Evolutionary conservation across 2,329 filamentous ascomycete genomes (phyloP).

Genomic region (Pyricularia grisea): DNA sequence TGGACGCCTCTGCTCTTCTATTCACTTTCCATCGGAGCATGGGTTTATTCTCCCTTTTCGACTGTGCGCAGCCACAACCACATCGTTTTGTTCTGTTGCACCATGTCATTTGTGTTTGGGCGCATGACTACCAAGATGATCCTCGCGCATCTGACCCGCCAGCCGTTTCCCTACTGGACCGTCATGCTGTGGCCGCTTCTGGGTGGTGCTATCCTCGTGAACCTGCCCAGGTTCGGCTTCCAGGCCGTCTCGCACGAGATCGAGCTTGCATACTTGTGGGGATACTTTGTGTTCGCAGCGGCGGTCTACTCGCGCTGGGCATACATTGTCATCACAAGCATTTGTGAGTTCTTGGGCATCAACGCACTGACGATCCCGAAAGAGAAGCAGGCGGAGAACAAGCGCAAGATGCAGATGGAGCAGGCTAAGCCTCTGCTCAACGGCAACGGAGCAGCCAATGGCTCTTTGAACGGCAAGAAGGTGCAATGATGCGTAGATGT

Average conservation of each 20-base stretch:
- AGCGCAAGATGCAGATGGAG: conserved; percentile 22
- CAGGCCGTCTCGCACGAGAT: conserved; percentile 47
- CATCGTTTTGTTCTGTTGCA: conserved; percentile 83
- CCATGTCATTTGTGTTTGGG: conserved; percentile 94
- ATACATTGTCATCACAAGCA: conserved; percentile 78
- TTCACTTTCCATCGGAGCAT: conserved; percentile 63
- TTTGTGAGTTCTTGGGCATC: conserved; percentile 88
- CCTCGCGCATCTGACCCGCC: conserved; percentile 82
- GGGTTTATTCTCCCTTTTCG: conserved; percentile 87
- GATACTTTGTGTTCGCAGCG: conserved; percentile 73
- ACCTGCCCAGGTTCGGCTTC: conserved; percentile 70
- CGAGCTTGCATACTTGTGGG: conserved; percentile 75
- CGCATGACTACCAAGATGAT: conserved; percentile 99
- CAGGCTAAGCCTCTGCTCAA: conserved; percentile 12
- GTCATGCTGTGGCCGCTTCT: conserved; percentile 81
- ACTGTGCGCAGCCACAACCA: conserved; percentile 75
- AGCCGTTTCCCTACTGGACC: conserved; percentile 96
- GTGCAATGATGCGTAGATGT: conserved; percentile 10
- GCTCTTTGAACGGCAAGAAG: conserved; percentile 18
- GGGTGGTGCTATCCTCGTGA: conserved; percentile 72
- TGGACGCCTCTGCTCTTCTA: conserved; percentile 89
- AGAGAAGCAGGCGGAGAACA: conserved; percentile 49
- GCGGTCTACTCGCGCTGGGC: conserved; percentile 94
- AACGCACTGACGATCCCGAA: conserved; percentile 81
- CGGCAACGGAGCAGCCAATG: conserved; percentile 15